These are phyloP conservation scores for Fomitopsis serialis DNA, from an alignment of 768 basidiomycete species.

Conservation along the genomic window DNA sequence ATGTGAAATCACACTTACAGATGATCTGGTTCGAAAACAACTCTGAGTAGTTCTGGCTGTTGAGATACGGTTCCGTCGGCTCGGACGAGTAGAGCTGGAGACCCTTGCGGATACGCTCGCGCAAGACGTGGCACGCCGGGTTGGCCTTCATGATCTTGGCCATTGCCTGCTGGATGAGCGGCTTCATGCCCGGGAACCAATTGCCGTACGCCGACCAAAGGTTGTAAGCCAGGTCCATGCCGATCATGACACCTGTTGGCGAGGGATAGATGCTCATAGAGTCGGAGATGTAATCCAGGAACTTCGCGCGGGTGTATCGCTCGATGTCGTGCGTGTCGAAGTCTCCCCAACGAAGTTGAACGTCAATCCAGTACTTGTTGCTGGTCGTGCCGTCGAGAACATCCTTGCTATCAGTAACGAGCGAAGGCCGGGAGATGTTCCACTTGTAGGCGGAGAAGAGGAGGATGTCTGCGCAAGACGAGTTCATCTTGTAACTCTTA, in stretches of 20 bases:
- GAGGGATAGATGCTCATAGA: conserved; percentile 99
- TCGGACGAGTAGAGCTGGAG: conserved; percentile 98
- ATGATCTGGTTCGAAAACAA: conserved; percentile 98
- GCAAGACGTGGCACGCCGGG: conserved; percentile 93
- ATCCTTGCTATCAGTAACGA: conserved; percentile 94
- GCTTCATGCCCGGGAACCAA: conserved; percentile 99
- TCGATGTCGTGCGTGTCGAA: conserved; percentile 99
- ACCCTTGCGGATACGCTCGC: conserved; percentile 98
- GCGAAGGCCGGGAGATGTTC: conserved; percentile 95
- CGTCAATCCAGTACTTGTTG: conserved; percentile 98
- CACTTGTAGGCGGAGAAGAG: conserved; percentile 97
- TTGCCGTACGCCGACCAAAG: conserved; percentile 98
- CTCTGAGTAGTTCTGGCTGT: conserved; percentile 97
- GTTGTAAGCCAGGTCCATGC: conserved; percentile 98
- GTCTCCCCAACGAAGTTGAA: conserved; percentile 95
- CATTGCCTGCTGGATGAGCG: conserved; percentile 97
- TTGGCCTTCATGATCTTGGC: conserved; percentile 99
- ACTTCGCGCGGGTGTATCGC: conserved; percentile 97
- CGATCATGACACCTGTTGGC: conserved; percentile 97
- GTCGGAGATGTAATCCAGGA: conserved; percentile 96
- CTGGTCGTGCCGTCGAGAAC: conserved; percentile 96
- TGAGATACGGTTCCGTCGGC: conserved; percentile 97
- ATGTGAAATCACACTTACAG: conserved; percentile 40
- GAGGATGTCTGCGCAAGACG: conserved; percentile 97
- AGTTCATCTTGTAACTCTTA: conserved; percentile 99